Base-by-base conservation (phyloP, 129 eudicot genomes). In the Cynara cardunculus region DNA sequence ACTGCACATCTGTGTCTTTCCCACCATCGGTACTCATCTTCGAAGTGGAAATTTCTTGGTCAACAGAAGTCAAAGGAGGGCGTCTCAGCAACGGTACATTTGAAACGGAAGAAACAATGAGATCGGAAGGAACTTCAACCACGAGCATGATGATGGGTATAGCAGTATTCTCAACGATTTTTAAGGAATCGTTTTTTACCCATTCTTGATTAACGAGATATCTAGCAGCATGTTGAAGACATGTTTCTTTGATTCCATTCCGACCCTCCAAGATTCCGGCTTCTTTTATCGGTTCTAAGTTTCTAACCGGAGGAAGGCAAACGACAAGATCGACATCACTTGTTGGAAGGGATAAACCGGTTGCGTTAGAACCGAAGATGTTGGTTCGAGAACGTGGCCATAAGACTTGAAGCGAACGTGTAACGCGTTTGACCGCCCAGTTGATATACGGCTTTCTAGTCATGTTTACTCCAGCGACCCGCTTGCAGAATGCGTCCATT, bases 301-400 rank as follows among this genome's bases (percentile, higher is more conserved):
- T 94, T 67, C 98, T 85, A 81, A 94, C 98, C 3, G 98, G 98
- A 72, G 98, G 98, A 53, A 94, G 96, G 81, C 89, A 86, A 85
- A 94, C 96, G 76, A 94, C 98, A n/a, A 94, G 98, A 84, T 94
- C 98, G 24, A 94, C 96, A 69, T 94, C 98, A 78, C 97, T 92
- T 25, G 96, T 86, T 34, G 98, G 97, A 74, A 92, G 96, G 11
- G 98, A 90, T 89, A 94, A 85, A 16, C 98, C 98, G 5, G 98
- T 94, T 25, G 97, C 97, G 79, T 94, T 92, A 8, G 98, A 94
- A 66, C 98, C 98, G 73, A 88, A 94, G 28, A 94, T 73, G 75
- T 92, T 94, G 4, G 98, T 94, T 83, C 96, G 87, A 16, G 97
- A 90, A 11, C 98, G 97, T 28, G 98, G 98, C 98, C 98, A 94